Percentiles rank a stretch among this genome's conserved stretches.
Conservation (phyloP, 495 filamentous ascomycete genomes). For the Lasiosphaeria ovina region DNA sequence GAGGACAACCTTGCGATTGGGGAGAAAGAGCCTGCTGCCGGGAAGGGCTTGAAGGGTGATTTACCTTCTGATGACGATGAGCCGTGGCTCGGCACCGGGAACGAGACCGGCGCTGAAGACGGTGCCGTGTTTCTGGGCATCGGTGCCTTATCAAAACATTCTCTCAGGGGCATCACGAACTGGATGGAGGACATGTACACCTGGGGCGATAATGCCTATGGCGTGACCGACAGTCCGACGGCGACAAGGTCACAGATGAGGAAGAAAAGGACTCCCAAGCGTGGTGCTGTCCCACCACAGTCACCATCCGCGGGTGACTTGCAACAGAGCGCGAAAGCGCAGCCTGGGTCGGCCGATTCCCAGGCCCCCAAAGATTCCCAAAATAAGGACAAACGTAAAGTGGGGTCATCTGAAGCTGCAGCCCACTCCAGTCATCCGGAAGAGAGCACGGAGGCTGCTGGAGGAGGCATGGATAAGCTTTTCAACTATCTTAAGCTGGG, state of each 20-base stretch:
- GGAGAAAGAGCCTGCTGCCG: conserved; percentile 11
- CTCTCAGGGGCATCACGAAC: conserved; percentile 62
- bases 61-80: conserved; percentile 12
- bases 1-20: conserved; percentile 36
- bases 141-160: conserved; percentile 62
- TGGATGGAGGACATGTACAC: conserved; percentile 85
- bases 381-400: conserved; percentile 9
- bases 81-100: conserved; percentile 66
- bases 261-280: conserved; percentile 14
- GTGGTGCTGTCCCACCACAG: not conserved
- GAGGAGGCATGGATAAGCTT: conserved; percentile 40
- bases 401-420: not conserved
- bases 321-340: not conserved
- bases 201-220: conserved; percentile 76
- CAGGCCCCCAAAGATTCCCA: not conserved
- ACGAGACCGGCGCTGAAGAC: conserved; percentile 64
- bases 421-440: not conserved
- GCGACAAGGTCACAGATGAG: conserved; percentile 43
- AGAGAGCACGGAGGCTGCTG: conserved; percentile 16
- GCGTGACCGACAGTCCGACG: conserved; percentile 69
- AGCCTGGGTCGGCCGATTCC: not conserved
- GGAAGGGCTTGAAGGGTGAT: conserved; percentile 13
- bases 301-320: not conserved
- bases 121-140: conserved; percentile 81
- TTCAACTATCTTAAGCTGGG: conserved; percentile 54